A percentile compares a stretch with the other conserved stretches of the same genome.
Conservation (phyloP, 1,284 basidiomycete species). For the Porodaedalea pini region DNA sequence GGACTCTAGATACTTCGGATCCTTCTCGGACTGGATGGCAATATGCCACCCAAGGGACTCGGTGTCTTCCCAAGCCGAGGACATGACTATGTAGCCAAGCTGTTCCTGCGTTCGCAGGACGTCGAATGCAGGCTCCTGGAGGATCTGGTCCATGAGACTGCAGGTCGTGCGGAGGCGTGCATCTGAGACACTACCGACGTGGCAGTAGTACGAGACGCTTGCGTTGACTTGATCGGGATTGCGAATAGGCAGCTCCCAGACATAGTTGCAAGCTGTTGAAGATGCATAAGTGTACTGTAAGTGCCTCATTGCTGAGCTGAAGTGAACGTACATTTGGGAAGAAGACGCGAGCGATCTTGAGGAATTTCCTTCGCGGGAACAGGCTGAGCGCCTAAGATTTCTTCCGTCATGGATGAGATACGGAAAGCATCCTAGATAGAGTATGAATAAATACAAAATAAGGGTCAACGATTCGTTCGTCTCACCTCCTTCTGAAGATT, state of each 20-base stretch:
- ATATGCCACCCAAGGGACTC: constrained; percentile 81
- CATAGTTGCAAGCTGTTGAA: constrained; percentile 60
- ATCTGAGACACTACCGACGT: constrained; percentile 63
- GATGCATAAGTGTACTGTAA: constrained; percentile 12
- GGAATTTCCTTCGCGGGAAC: constrained; percentile 52
- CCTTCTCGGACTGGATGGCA: constrained; percentile 87
- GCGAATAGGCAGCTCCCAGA: constrained; percentile 66
- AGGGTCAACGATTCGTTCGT: constrained; percentile 12
- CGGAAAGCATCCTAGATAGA: constrained; percentile 63
- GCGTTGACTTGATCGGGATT: constrained; percentile 90
- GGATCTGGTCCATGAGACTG: constrained; percentile 69
- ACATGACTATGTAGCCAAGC: constrained; percentile 86
- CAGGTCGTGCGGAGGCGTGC: constrained; percentile 55
- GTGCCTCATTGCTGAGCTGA: constrained; percentile 3
- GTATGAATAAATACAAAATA: constrained; percentile 3
- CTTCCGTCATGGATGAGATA: constrained; percentile 72
- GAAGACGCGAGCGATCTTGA: constrained; percentile 59
- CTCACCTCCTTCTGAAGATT: neutral
- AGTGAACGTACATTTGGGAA: constrained; percentile 55
- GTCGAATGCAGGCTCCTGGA: constrained; percentile 91
- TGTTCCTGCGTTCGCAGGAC: constrained; percentile 93
- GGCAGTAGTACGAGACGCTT: constrained; percentile 74
- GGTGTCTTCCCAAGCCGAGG: constrained; percentile 53
- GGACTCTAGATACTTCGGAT: constrained; percentile 78
- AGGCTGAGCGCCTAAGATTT: constrained; percentile 57